Conservation (phyloP, 768 basidiomycete species). For the Saitozyma podzolica region DNA sequence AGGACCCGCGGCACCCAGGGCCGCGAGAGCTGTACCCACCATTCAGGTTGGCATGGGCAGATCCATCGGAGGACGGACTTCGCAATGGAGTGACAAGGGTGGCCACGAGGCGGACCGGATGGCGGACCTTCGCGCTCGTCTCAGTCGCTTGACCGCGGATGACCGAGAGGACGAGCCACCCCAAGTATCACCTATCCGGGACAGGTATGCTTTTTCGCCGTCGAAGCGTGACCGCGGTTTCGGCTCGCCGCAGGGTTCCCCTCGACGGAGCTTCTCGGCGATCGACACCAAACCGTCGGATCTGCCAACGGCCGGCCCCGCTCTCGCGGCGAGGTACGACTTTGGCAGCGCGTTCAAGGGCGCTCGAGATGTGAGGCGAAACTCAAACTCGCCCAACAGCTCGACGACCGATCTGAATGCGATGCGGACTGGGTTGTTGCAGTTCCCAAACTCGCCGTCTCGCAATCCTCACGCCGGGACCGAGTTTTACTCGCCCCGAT, state of each 20-base stretch:
- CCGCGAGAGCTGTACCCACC: constrained; percentile 12
- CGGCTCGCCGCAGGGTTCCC: constrained; percentile 32
- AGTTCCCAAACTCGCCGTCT: constrained; percentile 9
- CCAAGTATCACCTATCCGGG: constrained; percentile 24
- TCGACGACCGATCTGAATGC: constrained; percentile 30
- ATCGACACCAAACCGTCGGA: constrained; percentile 17
- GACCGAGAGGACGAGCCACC: constrained; percentile 33
- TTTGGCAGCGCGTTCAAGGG: constrained; percentile 52
- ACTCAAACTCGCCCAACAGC: constrained; percentile 29
- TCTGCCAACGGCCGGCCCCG: constrained; percentile 31
- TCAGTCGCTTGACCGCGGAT: constrained; percentile 64
- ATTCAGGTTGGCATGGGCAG: constrained; percentile 47
- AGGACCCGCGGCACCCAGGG: constrained; percentile 5
- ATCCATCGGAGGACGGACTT: constrained; percentile 40
- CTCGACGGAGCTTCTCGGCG: constrained; percentile 12
- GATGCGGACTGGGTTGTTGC: constrained; percentile 37
- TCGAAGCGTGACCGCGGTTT: constrained; percentile 6
- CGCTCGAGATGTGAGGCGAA: constrained; percentile 12
- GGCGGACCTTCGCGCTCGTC: constrained; percentile 64
- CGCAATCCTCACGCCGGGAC: neutral
- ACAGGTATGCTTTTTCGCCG: constrained; percentile 23
- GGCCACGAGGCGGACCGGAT: constrained; percentile 57
- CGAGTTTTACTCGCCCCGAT: constrained; percentile 44
- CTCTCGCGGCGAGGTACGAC: constrained; percentile 52
- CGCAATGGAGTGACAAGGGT: constrained; percentile 54